phyloP scores from a whole-genome alignment of 2,329 filamentous ascomycete species.

The Acrodontium crateriforme region DNA sequence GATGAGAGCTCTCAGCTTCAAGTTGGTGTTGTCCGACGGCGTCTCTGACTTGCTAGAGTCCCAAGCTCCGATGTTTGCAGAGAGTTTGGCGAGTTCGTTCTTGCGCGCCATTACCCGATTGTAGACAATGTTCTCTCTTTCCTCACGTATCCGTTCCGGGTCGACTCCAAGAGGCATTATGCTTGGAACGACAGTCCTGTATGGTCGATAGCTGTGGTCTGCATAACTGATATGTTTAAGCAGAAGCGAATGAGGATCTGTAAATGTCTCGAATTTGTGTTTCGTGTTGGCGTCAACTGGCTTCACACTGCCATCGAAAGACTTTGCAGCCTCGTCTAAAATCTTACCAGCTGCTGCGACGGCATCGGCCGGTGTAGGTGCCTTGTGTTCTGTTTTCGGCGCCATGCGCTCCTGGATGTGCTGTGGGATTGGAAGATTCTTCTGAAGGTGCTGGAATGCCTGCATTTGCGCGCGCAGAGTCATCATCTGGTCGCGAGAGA shows the following conservation, averaged over 20 bases:
- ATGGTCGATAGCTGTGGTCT: conserved; percentile 62
- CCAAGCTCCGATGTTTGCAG: conserved; percentile 78
- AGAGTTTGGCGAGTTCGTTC: conserved; percentile 66
- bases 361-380: conserved; percentile 25
- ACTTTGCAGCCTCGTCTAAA: conserved; percentile 36
- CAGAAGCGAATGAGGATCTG: conserved; percentile 53
- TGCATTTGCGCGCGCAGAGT: conserved; percentile 74
- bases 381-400: conserved; percentile 47
- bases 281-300: no score
- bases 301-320: conserved; percentile 20
- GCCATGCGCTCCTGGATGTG: conserved; percentile 75
- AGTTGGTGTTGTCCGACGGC: conserved; percentile 57
- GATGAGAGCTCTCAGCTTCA: conserved; percentile 83
- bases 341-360: conserved; percentile 34
- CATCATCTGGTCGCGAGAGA: conserved; percentile 65
- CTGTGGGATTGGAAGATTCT: conserved; percentile 68
- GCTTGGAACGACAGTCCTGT: conserved; percentile 69
- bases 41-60: conserved; percentile 59
- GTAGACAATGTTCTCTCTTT: conserved; percentile 77
- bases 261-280: conserved; percentile 56
- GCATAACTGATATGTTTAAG: conserved; percentile 57
- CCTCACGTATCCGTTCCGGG: conserved; percentile 69
- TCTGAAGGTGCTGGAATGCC: conserved; percentile 80
- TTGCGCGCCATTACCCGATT: conserved; percentile 81
- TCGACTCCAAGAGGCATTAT: conserved; percentile 84